phyloP scores from a whole-genome alignment of 2,329 filamentous ascomycete genomes.

The Coniochaeta sp. region DNA sequence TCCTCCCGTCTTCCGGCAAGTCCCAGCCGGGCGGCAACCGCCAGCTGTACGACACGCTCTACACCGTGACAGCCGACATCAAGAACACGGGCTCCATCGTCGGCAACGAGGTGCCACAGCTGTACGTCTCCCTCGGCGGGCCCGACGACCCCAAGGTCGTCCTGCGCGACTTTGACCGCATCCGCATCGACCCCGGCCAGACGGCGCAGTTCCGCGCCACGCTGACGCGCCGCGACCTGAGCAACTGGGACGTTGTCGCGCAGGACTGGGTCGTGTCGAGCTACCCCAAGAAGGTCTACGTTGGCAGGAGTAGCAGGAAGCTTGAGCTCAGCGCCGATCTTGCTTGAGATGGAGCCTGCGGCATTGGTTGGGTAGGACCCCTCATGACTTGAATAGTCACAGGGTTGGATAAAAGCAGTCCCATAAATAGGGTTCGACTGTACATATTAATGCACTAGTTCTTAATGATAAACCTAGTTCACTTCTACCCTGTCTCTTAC shows the following conservation, averaged over 20 bases:
- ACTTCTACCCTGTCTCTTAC: too few relatives aligned
- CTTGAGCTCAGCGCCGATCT: constrained; percentile 34
- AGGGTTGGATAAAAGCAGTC: background rate
- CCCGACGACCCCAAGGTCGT: constrained; percentile 59
- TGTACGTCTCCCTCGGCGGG: constrained; percentile 77
- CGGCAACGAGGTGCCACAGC: constrained; percentile 68
- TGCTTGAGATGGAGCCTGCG: too few relatives aligned
- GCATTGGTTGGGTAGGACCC: too few relatives aligned
- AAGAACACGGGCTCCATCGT: constrained; percentile 61
- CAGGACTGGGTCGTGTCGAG: constrained; percentile 76
- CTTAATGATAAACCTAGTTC: constrained; percentile 1
- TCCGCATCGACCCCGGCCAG: constrained; percentile 65
- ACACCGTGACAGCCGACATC: constrained; percentile 59
- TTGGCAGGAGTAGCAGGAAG: constrained; percentile 49
- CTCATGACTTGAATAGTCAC: too few relatives aligned
- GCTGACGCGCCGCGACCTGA: constrained; percentile 73
- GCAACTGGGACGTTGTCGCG: constrained; percentile 72
- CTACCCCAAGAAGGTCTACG: constrained; percentile 44
- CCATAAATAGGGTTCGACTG: background rate
- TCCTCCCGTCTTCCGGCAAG: constrained; percentile 40
- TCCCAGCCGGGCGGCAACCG: constrained; percentile 52
- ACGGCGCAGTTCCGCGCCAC: constrained; percentile 59
- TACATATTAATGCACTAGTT: constrained; percentile 1
- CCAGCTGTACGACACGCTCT: constrained; percentile 62
- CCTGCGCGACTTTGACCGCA: constrained; percentile 75